Evolutionary conservation across 1,284 basidiomycete genomes (phyloP).

Genomic region (Ceratobasidium papillatum): DNA sequence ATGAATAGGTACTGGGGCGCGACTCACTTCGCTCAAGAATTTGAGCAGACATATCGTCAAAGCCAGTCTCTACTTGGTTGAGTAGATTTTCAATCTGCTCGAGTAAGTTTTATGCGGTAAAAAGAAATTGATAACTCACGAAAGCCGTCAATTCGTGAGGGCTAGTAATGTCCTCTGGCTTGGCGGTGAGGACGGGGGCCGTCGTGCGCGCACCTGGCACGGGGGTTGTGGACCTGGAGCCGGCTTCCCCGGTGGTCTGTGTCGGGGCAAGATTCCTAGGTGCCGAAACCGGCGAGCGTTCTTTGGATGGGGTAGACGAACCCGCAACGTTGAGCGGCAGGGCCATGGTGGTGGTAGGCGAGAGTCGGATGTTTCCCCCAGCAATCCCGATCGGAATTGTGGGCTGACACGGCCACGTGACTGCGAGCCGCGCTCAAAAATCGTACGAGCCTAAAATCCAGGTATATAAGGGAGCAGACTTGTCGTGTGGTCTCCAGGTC

Average conservation of each 20-base stretch:
- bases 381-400: neutral
- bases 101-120: neutral
- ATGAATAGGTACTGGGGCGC: conserved; percentile 5
- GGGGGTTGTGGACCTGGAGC: conserved; percentile 29
- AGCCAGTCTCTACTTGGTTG: conserved; percentile 78
- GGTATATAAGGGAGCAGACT: neutral
- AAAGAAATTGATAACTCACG: conserved; percentile 58
- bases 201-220: conserved; percentile 6
- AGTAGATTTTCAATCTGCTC: conserved; percentile 76
- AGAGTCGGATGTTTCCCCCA: neutral
- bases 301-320: conserved; percentile 32
- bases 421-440: conserved; percentile 31
- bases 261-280: conserved; percentile 21
- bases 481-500: neutral
- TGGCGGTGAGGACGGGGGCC: conserved; percentile 19
- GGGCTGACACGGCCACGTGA: conserved; percentile 32
- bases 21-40: conserved; percentile 80
- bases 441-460: conserved; percentile 32
- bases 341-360: conserved; percentile 26
- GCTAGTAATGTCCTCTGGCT: conserved; percentile 47
- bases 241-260: neutral
- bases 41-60: conserved; percentile 84
- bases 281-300: conserved; percentile 36
- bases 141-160: conserved; percentile 85
- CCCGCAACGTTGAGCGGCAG: conserved; percentile 34